Evolutionary conservation across 257 asterid genomes (phyloP), one percentile per base, ranked within the genome.

Genomic region (Nicotiana otophora): DNA sequence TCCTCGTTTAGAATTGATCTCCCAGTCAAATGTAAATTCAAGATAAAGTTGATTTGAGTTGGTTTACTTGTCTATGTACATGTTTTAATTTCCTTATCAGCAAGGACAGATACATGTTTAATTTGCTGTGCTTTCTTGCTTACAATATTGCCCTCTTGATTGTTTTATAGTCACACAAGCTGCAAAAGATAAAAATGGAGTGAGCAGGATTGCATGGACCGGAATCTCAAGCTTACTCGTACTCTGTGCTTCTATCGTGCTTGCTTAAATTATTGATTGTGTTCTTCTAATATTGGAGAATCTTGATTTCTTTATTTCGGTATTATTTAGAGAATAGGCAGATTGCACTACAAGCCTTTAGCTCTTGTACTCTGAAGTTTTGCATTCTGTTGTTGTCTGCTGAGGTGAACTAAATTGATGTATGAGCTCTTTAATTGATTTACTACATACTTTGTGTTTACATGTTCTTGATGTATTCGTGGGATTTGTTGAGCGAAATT

Each of bases 181-280:
- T 31, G 82, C 88, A 42, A 84, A 83, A 14, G 63, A 54, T 26
- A 81, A 76, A 31, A 88, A 33, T 58, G 92, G 83, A 11, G 95
- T 62, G 3, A 87, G 86, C 81, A 80, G 67, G 34, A 58, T 87
- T 15, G 86, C 89, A 57, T 87, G 87, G 87, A 79, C 81, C 72
- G 94, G 92, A 66, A 58, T 90, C 42, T 84, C 93, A 16, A 83
- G 89, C 75, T 60, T 92, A 11, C 42, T 92, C 81, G n/a, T 91
- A 82, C 84, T 86, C 33, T 81, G 75, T 19, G 89, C 92, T 64
- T 63, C 90, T 57, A 8, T 89, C 53, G 82, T 90, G 85, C 86
- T 90, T 74, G 88, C 65, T 76, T 92, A 87, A 82, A 74, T 72
- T 17, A 26, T 7, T 5, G 66, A 57, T 61, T 46, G 4, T 23